phyloP scores from a whole-genome alignment of 768 basidiomycete genomes.

The Pleurotus ostreatus region DNA sequence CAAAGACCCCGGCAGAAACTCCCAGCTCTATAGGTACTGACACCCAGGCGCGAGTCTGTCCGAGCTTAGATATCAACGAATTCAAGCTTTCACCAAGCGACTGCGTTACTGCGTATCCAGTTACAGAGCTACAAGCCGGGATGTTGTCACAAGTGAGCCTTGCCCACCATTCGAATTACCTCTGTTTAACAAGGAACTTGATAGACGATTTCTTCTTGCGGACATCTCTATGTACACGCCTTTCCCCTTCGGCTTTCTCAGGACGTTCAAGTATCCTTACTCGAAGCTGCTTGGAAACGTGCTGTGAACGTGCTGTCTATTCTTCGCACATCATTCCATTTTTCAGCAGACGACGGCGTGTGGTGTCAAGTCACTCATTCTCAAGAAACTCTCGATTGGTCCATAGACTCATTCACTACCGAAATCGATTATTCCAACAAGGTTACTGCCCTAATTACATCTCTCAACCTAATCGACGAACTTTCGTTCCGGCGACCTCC shows the following conservation, averaged over 20 bases:
- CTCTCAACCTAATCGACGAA: constrained; percentile 19
- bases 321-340: constrained; percentile 46
- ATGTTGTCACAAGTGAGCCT: constrained; percentile 43
- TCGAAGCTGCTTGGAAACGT: constrained; percentile 33
- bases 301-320: constrained; percentile 30
- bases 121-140: constrained; percentile 42
- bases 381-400: constrained; percentile 17
- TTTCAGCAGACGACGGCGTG: constrained; percentile 27
- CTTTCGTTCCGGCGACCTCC: constrained; percentile 21
- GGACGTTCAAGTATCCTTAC: constrained; percentile 19
- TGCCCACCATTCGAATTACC: background rate
- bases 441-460: constrained; percentile 14
- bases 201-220: constrained; percentile 26
- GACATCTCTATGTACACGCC: constrained; percentile 26
- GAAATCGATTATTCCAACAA: constrained; percentile 16
- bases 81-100: constrained; percentile 23
- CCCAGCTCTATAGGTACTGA: too few relatives aligned
- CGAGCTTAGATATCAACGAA: constrained; percentile 12
- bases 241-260: constrained; percentile 22
- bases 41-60: too few relatives aligned
- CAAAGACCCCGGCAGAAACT: too few relatives aligned
- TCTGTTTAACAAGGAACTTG: background rate
- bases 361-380: constrained; percentile 30
- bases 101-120: constrained; percentile 30
- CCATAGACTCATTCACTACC: constrained; percentile 12